Conservation (phyloP, 495 filamentous ascomycete genomes). For the Xylaria palmicola region DNA sequence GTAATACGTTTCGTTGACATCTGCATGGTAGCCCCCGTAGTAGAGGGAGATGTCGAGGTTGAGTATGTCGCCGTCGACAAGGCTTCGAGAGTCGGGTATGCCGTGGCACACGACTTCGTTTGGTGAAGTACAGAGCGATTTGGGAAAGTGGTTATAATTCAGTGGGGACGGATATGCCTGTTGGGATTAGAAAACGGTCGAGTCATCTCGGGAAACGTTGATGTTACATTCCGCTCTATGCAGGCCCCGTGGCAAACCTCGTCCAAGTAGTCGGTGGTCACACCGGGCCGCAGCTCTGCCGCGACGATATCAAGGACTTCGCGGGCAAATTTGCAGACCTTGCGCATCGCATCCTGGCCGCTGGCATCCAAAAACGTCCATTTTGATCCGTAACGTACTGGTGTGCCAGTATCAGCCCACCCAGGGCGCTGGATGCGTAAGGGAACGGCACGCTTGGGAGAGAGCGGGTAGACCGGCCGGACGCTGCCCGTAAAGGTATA, state of each 20-base stretch:
- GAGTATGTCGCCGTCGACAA: conserved; percentile 79
- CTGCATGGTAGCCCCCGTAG: conserved; percentile 82
- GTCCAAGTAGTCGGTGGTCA: conserved; percentile 93
- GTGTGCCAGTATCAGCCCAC: conserved; percentile 79
- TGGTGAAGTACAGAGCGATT: conserved; percentile 89
- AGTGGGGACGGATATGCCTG: conserved; percentile 92
- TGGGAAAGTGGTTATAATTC: conserved; percentile 93
- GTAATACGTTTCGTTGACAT: conserved; percentile 91
- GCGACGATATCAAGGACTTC: conserved; percentile 92
- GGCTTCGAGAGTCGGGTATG: conserved; percentile 72
- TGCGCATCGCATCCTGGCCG: conserved; percentile 79
- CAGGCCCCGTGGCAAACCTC: conserved; percentile 92
- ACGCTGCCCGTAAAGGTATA: conserved; percentile 75
- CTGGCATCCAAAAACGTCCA: conserved; percentile 73
- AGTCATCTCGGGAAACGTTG: neutral
- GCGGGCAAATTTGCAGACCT: conserved; percentile 78
- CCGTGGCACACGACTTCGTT: conserved; percentile 96
- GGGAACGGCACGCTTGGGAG: conserved; percentile 65
- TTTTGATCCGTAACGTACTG: conserved; percentile 66
- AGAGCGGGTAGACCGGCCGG: conserved; percentile 84
- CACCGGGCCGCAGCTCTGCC: conserved; percentile 70
- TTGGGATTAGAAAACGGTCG: conserved; percentile 8
- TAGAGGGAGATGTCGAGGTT: conserved; percentile 86
- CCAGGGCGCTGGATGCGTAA: conserved; percentile 77
- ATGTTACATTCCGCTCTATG: conserved; percentile 74